Evolutionary conservation across 768 basidiomycete genomes (phyloP).

Genomic region (Terana coerulea): DNA sequence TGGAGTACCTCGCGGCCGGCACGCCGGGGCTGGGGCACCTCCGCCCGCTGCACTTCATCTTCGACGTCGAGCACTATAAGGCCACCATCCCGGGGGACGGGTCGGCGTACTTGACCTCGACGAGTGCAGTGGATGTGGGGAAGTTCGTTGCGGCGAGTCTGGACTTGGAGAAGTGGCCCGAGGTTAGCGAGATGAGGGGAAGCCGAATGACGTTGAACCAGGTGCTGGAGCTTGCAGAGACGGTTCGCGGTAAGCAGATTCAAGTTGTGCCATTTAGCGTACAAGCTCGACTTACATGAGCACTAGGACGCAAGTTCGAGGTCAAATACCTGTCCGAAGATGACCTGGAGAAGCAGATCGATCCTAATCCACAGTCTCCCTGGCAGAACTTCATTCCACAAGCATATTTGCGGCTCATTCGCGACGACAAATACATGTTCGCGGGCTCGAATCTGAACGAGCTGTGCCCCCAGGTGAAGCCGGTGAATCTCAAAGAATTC

Average conservation of each 20-base stretch:
- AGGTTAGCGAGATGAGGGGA: constrained; percentile 3
- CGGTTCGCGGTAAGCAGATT: constrained; percentile 1
- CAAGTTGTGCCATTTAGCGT: no score
- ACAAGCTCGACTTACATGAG: no score
- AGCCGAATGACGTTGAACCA: constrained; percentile 1
- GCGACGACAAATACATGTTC: no score
- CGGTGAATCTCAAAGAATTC: background rate
- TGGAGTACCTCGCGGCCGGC: constrained; percentile 11
- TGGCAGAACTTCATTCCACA: no score
- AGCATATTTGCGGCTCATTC: no score
- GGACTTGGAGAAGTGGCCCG: constrained; percentile 4
- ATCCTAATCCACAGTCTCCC: background rate
- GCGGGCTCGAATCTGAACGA: background rate
- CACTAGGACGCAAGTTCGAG: background rate
- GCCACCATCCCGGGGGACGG: constrained; percentile 10
- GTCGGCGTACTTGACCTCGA: background rate
- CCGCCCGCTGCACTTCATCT: background rate
- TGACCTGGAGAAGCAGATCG: background rate
- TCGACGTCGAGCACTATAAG: constrained; percentile 8
- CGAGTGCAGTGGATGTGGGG: constrained; percentile 9
- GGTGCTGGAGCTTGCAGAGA: constrained; percentile 1
- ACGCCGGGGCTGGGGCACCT: constrained; percentile 8
- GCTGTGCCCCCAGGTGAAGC: background rate
- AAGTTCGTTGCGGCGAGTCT: constrained; percentile 9
- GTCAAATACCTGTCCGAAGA: constrained; percentile 1